Percentiles rank a stretch among this genome's conserved stretches.
Evolutionary conservation across 768 basidiomycete genomes (phyloP).

Genomic region (Chalciporus pseudorubinellus): DNA sequence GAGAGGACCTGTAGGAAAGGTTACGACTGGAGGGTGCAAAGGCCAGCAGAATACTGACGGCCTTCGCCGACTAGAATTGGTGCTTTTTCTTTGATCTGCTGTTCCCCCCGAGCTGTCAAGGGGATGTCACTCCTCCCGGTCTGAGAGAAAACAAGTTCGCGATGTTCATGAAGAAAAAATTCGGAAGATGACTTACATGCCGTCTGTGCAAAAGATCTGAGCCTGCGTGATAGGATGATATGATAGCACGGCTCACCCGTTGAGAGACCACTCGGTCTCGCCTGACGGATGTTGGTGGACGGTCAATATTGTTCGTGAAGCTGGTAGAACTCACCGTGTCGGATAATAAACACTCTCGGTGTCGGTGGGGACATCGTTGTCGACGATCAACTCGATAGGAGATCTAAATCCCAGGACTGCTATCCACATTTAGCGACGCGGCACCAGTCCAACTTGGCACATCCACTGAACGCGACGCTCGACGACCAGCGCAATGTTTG

Average conservation of each 20-base stretch:
- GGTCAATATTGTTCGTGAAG: slow-evolving; percentile 5
- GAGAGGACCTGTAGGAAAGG: slow-evolving; percentile 52
- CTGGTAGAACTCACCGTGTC: slow-evolving; percentile 57
- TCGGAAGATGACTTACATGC: slow-evolving; percentile 45
- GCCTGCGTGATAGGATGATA: neutral
- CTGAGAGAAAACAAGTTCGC: slow-evolving; percentile 36
- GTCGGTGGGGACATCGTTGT: slow-evolving; percentile 43
- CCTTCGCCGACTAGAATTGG: slow-evolving; percentile 69
- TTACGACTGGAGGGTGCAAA: neutral
- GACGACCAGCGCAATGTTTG: slow-evolving; percentile 49
- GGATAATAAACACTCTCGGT: slow-evolving; percentile 76
- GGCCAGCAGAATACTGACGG: slow-evolving; percentile 47
- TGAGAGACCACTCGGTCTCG: slow-evolving; percentile 92
- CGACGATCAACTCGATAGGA: neutral
- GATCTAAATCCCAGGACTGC: too few species aligned
- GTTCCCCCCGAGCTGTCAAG: slow-evolving; percentile 72
- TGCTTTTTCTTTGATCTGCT: slow-evolving; percentile 65
- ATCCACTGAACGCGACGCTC: neutral
- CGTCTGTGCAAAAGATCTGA: slow-evolving; percentile 40
- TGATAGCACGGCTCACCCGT: slow-evolving; percentile 51
- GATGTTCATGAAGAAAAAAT: neutral
- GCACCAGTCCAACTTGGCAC: neutral
- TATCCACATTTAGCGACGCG: neutral
- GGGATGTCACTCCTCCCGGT: slow-evolving; percentile 89
- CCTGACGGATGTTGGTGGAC: slow-evolving; percentile 41